Evolutionary conservation across 192 early-diverging fungal genomes (phyloP).

Genomic region (Haplosporangium gracile): DNA sequence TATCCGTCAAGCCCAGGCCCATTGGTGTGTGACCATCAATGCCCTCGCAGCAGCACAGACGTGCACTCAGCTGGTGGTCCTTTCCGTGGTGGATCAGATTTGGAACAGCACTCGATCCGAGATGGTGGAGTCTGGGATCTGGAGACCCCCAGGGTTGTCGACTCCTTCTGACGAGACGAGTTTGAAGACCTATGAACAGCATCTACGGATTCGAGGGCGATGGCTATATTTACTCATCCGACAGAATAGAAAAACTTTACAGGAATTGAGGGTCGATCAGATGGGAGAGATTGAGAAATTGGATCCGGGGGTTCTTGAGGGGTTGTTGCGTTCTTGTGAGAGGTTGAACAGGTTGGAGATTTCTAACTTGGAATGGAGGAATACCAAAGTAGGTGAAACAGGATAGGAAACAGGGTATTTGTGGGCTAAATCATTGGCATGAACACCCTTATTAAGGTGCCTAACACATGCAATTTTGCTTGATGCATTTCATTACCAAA

Average conservation of each 20-base stretch:
- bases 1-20: neutral
- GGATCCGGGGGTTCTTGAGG: neutral
- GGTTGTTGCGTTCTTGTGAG: neutral
- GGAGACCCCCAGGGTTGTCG: neutral
- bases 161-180: neutral
- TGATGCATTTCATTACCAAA: neutral
- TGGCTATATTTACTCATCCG: neutral
- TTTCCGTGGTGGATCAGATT: neutral
- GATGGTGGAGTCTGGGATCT: neutral
- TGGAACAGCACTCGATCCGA: neutral
- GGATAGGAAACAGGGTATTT: no score
- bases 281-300: neutral
- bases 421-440: no score
- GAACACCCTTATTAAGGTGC: no score
- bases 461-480: neutral
- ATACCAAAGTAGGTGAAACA: no score
- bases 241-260: neutral
- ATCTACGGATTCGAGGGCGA: neutral
- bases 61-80: neutral
- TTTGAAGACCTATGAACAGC: neutral
- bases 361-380: neutral
- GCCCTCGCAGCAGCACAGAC: neutral
- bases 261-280: neutral
- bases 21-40: neutral
- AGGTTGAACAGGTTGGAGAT: neutral